Percentiles rank a stretch among this genome's conserved stretches.
Conservation (phyloP, 345 rosid species). For the Sisymbrium irio region DNA sequence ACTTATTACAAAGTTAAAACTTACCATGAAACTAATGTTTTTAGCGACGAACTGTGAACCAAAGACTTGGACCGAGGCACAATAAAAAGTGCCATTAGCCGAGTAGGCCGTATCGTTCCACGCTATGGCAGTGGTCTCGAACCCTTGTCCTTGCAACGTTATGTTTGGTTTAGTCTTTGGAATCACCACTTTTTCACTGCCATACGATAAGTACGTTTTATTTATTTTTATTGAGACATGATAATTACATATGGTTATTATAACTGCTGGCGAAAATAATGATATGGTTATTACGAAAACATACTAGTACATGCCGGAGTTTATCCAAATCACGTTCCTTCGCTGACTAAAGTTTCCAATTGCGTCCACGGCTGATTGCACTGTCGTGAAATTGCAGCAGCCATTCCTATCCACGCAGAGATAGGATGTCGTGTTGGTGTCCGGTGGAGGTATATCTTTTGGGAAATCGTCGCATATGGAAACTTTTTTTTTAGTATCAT, state of each 20-base stretch:
- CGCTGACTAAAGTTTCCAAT: slow-evolving; percentile 51
- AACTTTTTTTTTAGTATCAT: slow-evolving; percentile 25
- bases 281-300: slow-evolving; percentile 11
- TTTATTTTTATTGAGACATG: not conserved
- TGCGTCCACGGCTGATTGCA: slow-evolving; percentile 77
- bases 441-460: slow-evolving; percentile 57
- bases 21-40: slow-evolving; percentile 90
- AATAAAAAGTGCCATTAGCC: slow-evolving; percentile 67
- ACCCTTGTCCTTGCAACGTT: slow-evolving; percentile 92
- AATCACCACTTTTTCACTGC: slow-evolving; percentile 73
- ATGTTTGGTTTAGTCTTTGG: slow-evolving; percentile 66
- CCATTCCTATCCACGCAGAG: slow-evolving; percentile 78
- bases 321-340: slow-evolving; percentile 72
- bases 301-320: slow-evolving; percentile 84
- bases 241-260: not conserved
- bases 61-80: slow-evolving; percentile 84
- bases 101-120: slow-evolving; percentile 90
- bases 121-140: slow-evolving; percentile 66
- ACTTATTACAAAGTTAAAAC: not conserved
- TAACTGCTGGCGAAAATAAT: not conserved
- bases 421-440: slow-evolving; percentile 57
- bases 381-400: slow-evolving; percentile 81
- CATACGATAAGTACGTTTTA: not conserved
- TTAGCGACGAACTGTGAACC: slow-evolving; percentile 69
- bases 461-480: slow-evolving; percentile 78